Percentiles rank a stretch among this genome's conserved stretches.
Conservation (phyloP, 176 grass and related monocot genomes). For the Dendrocalamus sinicus region DNA sequence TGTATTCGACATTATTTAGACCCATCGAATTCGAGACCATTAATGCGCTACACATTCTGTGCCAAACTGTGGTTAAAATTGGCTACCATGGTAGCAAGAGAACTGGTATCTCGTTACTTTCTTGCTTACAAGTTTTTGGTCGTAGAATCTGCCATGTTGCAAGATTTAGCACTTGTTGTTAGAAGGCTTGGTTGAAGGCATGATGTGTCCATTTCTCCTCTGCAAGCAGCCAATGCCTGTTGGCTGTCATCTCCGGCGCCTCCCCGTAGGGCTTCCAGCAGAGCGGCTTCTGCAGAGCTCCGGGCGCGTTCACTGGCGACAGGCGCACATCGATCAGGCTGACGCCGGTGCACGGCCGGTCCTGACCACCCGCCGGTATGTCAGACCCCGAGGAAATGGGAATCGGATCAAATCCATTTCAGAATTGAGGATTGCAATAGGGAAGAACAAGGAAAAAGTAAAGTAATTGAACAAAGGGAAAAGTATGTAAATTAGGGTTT, state of each 20-base stretch:
- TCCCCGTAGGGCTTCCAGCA: constrained; percentile 77
- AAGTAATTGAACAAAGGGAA: too few relatives aligned
- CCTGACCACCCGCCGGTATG: constrained; percentile 48
- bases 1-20: background rate
- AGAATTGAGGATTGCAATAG: too few relatives aligned
- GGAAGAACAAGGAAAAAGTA: too few relatives aligned
- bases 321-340: constrained; percentile 55
- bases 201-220: too few relatives aligned
- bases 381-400: too few relatives aligned
- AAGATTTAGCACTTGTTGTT: constrained; percentile 61
- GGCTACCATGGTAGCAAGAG: background rate
- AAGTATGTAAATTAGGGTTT: too few relatives aligned
- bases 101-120: background rate
- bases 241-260: background rate
- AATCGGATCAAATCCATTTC: too few relatives aligned
- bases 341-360: constrained; percentile 71
- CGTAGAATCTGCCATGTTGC: background rate
- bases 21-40: background rate
- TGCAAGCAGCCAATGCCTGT: too few relatives aligned
- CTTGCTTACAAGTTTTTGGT: background rate
- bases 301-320: constrained; percentile 15
- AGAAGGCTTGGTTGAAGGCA: constrained; percentile 51
- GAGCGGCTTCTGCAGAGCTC: constrained; percentile 32
- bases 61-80: background rate
- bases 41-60: background rate